Evolutionary conservation across 2,329 filamentous ascomycete species (phyloP).

Genomic region (Davidsoniella australis): DNA sequence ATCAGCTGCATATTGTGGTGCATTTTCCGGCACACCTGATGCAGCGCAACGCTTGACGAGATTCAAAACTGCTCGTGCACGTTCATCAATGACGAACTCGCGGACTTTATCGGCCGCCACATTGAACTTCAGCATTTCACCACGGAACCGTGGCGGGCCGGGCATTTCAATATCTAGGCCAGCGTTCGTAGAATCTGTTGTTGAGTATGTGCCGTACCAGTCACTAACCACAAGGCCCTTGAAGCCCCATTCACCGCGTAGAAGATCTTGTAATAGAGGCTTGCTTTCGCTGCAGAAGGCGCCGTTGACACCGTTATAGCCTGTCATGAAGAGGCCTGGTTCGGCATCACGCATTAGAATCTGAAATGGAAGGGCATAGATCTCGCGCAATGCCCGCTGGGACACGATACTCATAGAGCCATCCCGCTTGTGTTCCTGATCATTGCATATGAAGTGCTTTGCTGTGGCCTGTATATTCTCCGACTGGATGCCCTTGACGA

Average conservation of each 20-base stretch:
- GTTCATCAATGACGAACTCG: slow-evolving; percentile 36
- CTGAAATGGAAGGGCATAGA: slow-evolving; percentile 42
- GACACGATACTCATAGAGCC: slow-evolving; percentile 37
- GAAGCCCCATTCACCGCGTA: slow-evolving; percentile 41
- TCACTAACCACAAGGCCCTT: slow-evolving; percentile 41
- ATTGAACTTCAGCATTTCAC: slow-evolving; percentile 33
- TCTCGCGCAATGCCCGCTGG: slow-evolving; percentile 38
- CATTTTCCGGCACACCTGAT: slow-evolving; percentile 36
- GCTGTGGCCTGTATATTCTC: slow-evolving; percentile 38
- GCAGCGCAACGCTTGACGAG: slow-evolving; percentile 40
- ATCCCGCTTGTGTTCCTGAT: slow-evolving; percentile 41
- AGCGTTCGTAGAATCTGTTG: slow-evolving; percentile 30
- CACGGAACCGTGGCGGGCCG: slow-evolving; percentile 33
- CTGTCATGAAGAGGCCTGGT: slow-evolving; percentile 40
- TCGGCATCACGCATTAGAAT: slow-evolving; percentile 33
- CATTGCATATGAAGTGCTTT: slow-evolving; percentile 46
- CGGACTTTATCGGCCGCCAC: slow-evolving; percentile 39
- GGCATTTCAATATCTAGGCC: slow-evolving; percentile 45
- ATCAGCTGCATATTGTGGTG: slow-evolving; percentile 35
- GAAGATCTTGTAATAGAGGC: slow-evolving; percentile 31
- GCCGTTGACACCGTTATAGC: slow-evolving; percentile 42
- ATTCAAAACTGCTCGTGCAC: slow-evolving; percentile 39
- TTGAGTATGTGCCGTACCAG: slow-evolving; percentile 41
- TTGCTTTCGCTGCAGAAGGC: slow-evolving; percentile 36
- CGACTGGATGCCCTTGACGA: slow-evolving; percentile 38